phyloP scores from a whole-genome alignment of 768 basidiomycete genomes.

The Strobilomyces echinocephalus region DNA sequence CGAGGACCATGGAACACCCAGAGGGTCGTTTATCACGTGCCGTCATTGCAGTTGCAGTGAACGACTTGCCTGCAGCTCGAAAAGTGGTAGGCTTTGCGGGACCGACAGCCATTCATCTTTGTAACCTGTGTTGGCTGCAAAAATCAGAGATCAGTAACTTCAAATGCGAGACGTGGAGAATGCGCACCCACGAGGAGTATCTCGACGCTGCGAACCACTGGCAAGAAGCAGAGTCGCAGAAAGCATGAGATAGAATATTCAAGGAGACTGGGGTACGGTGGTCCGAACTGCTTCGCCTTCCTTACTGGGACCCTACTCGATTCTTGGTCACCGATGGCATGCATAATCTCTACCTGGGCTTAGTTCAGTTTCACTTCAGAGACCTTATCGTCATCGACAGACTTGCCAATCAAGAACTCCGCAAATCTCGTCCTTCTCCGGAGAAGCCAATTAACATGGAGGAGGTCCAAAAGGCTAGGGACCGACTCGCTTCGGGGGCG shows the following conservation, averaged over 20 bases:
- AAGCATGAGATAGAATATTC: constrained; percentile 1
- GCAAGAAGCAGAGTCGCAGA: constrained; percentile 14
- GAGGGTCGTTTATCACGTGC: background rate
- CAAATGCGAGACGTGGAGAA: constrained; percentile 25
- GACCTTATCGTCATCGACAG: too few relatives aligned
- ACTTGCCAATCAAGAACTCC: too few relatives aligned
- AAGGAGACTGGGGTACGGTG: constrained; percentile 25
- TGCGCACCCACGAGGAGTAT: constrained; percentile 12
- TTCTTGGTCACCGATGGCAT: too few relatives aligned
- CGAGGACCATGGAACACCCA: constrained; percentile 13
- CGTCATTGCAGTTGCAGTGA: background rate
- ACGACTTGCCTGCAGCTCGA: background rate
- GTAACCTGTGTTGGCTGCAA: background rate
- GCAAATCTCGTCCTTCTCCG: too few relatives aligned
- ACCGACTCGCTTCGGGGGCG: too few relatives aligned
- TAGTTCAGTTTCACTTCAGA: too few relatives aligned
- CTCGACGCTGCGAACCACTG: constrained; percentile 13
- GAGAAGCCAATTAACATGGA: too few relatives aligned
- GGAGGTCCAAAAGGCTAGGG: too few relatives aligned
- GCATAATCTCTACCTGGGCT: too few relatives aligned
- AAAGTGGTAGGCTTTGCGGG: constrained; percentile 1
- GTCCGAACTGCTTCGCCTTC: too few relatives aligned
- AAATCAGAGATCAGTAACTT: constrained; percentile 18
- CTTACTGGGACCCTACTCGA: too few relatives aligned
- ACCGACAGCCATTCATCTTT: background rate